Evolutionary conservation across 768 basidiomycete genomes (phyloP).

Genomic region (Leccinum arenicola): DNA sequence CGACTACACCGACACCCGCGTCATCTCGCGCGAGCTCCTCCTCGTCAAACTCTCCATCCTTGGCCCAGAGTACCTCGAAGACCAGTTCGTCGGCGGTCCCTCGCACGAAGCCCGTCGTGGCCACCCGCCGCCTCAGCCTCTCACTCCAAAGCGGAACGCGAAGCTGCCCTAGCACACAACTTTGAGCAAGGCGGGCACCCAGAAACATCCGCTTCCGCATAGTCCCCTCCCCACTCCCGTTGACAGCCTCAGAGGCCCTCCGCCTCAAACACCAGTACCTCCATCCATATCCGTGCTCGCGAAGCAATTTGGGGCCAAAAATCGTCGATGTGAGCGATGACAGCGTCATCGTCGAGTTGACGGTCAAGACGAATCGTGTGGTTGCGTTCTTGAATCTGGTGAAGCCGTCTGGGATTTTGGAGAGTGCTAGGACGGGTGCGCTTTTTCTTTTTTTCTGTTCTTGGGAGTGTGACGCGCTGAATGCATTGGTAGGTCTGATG

Average conservation of each 20-base stretch:
- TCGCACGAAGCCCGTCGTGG: constrained; percentile 69
- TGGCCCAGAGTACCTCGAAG: constrained; percentile 94
- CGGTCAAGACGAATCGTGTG: constrained; percentile 87
- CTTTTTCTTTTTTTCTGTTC: constrained; percentile 3
- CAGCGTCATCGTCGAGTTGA: constrained; percentile 91
- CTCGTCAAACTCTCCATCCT: constrained; percentile 97
- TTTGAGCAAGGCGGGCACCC: constrained; percentile 63
- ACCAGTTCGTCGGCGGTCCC: constrained; percentile 83
- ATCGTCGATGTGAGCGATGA: constrained; percentile 95
- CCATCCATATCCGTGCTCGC: constrained; percentile 84
- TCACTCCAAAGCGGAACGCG: constrained; percentile 62
- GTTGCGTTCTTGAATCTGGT: constrained; percentile 90
- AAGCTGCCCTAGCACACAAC: constrained; percentile 68
- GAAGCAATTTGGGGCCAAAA: constrained; percentile 85
- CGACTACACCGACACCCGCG: constrained; percentile 91
- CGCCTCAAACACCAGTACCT: constrained; percentile 88
- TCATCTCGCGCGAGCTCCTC: constrained; percentile 90
- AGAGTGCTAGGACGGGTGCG: constrained; percentile 91
- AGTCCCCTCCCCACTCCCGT: constrained; percentile 36
- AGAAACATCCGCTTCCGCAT: constrained; percentile 19
- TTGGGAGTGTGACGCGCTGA: neutral
- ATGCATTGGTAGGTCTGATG: constrained; percentile 70
- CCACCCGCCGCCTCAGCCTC: constrained; percentile 7
- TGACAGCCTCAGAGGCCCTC: constrained; percentile 83
- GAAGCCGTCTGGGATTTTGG: constrained; percentile 93